These are phyloP conservation scores for Exobasidium cylindrosporum DNA, from an alignment of 1,284 basidiomycete genomes.

Conservation along the genomic window DNA sequence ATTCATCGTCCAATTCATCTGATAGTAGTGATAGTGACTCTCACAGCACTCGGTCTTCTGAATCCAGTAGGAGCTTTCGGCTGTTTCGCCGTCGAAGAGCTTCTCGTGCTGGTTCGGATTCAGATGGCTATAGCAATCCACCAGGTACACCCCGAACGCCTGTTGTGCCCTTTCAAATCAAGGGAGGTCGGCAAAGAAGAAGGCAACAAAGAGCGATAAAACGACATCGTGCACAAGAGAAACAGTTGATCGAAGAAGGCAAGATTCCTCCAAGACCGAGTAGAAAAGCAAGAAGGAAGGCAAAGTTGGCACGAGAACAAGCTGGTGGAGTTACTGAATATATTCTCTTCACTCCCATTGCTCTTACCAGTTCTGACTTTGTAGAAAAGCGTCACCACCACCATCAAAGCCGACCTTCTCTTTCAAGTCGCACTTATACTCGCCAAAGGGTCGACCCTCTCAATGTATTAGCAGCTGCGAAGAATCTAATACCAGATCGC, in stretches of 20 bases:
- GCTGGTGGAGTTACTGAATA: conserved; percentile 53
- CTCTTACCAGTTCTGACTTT: conserved; percentile 22
- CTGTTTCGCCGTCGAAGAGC: conserved; percentile 2
- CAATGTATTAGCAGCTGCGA: not conserved
- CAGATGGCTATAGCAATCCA: not conserved
- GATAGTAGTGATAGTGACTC: conserved; percentile 8
- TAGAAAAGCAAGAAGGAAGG: conserved; percentile 47
- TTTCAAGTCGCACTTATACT: not conserved
- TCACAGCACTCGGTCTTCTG: not conserved
- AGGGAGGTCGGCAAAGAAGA: conserved; percentile 7
- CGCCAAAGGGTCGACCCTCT: not conserved
- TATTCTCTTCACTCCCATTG: conserved; percentile 46
- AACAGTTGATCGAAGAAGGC: conserved; percentile 10
- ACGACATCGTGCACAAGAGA: not conserved
- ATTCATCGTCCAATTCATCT: conserved; percentile 28
- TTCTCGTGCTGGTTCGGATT: not conserved
- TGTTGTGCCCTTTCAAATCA: not conserved
- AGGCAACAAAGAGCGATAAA: conserved; percentile 2
- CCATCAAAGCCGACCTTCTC: conserved; percentile 6
- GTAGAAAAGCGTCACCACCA: not conserved
- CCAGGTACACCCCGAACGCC: conserved; percentile 14
- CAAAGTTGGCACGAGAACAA: conserved; percentile 38
- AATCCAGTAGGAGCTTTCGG: not conserved
- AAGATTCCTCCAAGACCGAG: conserved; percentile 27
- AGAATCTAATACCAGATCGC: not conserved